Evolutionary conservation across 768 basidiomycete genomes (phyloP).

Genomic region (Mycena haematopus): DNA sequence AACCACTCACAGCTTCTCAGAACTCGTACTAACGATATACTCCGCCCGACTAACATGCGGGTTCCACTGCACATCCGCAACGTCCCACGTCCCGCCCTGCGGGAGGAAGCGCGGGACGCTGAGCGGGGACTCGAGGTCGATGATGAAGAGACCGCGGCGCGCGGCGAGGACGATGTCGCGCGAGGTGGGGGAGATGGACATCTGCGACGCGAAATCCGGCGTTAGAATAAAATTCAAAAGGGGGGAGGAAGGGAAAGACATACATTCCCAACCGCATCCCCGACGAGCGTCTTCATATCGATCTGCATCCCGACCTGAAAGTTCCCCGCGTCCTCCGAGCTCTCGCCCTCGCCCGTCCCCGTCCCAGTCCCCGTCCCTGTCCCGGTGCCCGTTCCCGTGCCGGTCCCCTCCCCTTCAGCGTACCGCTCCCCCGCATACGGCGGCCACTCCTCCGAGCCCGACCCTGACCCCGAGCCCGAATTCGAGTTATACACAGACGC

Average conservation of each 20-base stretch:
- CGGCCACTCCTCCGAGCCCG: background rate
- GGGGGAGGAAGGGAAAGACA: background rate
- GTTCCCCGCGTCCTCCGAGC: conserved; percentile 63
- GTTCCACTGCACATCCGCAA: conserved; percentile 93
- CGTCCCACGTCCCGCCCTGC: conserved; percentile 96
- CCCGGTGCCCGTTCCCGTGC: too few relatives aligned
- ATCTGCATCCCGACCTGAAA: conserved; percentile 69
- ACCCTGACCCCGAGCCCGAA: conserved; percentile 5
- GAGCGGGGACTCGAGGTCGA: conserved; percentile 88
- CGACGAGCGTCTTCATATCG: conserved; percentile 80
- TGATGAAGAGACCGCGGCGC: conserved; percentile 93
- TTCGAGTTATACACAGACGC: background rate
- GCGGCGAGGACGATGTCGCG: conserved; percentile 92
- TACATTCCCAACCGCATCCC: conserved; percentile 88
- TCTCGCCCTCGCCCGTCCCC: background rate
- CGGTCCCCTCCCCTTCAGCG: background rate
- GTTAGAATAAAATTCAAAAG: too few relatives aligned
- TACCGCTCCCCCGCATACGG: background rate
- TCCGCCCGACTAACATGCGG: conserved; percentile 78
- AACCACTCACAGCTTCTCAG: conserved; percentile 87
- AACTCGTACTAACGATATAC: conserved; percentile 88
- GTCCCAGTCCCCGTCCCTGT: background rate
- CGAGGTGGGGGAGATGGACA: conserved; percentile 90
- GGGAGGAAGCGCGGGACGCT: conserved; percentile 93
- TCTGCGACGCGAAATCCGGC: too few relatives aligned